phyloP scores from a whole-genome alignment of 75 land plant species.

The Azolla pinnata region DNA sequence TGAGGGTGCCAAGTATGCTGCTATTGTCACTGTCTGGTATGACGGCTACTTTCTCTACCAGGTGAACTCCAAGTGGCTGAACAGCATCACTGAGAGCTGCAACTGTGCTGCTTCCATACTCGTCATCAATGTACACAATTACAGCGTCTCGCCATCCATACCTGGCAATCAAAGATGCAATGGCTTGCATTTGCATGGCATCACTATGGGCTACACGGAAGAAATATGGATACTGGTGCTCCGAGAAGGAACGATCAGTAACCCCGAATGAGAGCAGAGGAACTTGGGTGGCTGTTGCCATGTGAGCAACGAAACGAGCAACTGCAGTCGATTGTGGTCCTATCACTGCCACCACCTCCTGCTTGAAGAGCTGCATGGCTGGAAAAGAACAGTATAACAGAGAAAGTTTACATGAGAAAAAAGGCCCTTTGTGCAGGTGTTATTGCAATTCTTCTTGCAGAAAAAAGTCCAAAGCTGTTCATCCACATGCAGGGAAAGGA shows the following conservation, averaged over 20 bases:
- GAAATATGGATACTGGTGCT: constrained; percentile 17
- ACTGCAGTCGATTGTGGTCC: constrained; percentile 27
- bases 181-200: constrained; percentile 23
- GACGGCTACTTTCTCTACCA: constrained; percentile 37
- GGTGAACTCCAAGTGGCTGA: not conserved
- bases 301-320: constrained; percentile 18
- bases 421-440: too few relatives aligned
- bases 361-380: constrained; percentile 21
- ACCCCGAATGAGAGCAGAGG: constrained; percentile 33
- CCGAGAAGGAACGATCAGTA: constrained; percentile 22
- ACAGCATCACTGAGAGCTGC: constrained; percentile 13
- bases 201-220: constrained; percentile 24
- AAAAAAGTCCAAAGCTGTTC: too few relatives aligned
- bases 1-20: constrained; percentile 29
- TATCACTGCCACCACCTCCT: constrained; percentile 22
- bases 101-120: constrained; percentile 9
- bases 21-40: constrained; percentile 12
- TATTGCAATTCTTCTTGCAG: too few relatives aligned
- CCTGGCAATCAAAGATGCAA: constrained; percentile 15
- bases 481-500: too few relatives aligned
- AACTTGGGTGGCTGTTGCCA: constrained; percentile 23
- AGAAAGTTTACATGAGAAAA: too few relatives aligned
- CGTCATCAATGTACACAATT: constrained; percentile 20
- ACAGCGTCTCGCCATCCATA: constrained; percentile 29
- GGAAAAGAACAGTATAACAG: too few relatives aligned